A percentile compares a stretch with the other conserved stretches of the same genome.
These are phyloP conservation scores for Astragalus membranaceus DNA, from an alignment of 306 rosid genomes.

Conservation along the genomic window DNA sequence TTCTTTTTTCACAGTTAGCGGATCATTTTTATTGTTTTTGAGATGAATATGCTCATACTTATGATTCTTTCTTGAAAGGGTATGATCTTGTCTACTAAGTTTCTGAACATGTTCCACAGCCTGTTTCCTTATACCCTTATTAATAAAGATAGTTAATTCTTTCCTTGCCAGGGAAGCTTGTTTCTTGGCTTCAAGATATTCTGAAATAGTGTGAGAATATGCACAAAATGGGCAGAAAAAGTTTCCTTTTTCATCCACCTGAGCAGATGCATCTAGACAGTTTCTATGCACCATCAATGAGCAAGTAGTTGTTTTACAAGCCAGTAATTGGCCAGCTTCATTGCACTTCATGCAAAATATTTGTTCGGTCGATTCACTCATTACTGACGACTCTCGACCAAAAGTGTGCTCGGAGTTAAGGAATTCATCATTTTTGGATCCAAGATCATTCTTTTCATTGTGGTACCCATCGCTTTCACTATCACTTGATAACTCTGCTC, in stretches of 20 bases:
- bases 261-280: constrained; percentile 40
- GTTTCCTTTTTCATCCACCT: constrained; percentile 33
- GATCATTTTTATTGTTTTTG: constrained; percentile 21
- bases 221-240: constrained; percentile 72
- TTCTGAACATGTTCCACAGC: constrained; percentile 10
- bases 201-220: constrained; percentile 42
- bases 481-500: constrained; percentile 24
- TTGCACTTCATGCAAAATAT: constrained; percentile 47
- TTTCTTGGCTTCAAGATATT: constrained; percentile 58
- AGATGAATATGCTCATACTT: constrained; percentile 22
- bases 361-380: constrained; percentile 15
- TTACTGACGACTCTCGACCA: constrained; percentile 24
- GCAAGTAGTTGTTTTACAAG: constrained; percentile 51
- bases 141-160: constrained; percentile 37
- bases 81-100: constrained; percentile 22
- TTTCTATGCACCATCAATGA: constrained; percentile 55
- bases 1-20: constrained; percentile 22
- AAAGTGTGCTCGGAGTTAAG: constrained; percentile 28
- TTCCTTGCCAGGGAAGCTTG: constrained; percentile 41
- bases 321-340: constrained; percentile 49
- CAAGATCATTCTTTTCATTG: constrained; percentile 29
- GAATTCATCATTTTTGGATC: constrained; percentile 36
- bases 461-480: constrained; percentile 29
- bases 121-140: constrained; percentile 21
- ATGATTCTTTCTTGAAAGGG: constrained; percentile 5